Evolutionary conservation across 2,329 filamentous ascomycete genomes (phyloP), one percentile per base, ranked within the genome.

Genomic region (Pyricularia sp.): DNA sequence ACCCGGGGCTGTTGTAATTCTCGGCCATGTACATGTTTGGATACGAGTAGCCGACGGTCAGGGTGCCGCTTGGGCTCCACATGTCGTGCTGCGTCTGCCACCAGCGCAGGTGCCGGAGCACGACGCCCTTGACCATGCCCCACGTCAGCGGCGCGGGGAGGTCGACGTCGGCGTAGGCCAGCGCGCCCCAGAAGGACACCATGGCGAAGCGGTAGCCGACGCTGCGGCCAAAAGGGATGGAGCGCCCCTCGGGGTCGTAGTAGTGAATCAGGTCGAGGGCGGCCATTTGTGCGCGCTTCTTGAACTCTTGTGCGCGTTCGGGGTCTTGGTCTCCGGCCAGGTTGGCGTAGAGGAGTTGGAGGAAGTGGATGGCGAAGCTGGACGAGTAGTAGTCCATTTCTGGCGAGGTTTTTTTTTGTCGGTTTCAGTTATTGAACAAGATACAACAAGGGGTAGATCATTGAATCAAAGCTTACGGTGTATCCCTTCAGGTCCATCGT

Each of bases 361-460:
- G 77, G 69, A 90, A 90, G 69, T 93, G 89, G 65, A 93, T 93
- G 1, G 89, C 90, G 72, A 92, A 93, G 66, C 87, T 90, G 10
- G 88, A 89, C 0, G 88, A 91, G 74, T 93, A 93, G 72, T 93
- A 93, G 73, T 93, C 89, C 86, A 93, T 91, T 74, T 93, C 80
- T 82, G 64, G 10, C 19, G 7, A 3, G n/a, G 40, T 26, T 26
- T 26, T 2, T 26, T 26, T 26, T 40, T 49, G 13, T 49, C 40
- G n/a, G 40, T 40, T 16, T 40, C 33, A 5, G 33, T 40, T 16
- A 8, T 2, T 12, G 3, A 40, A 3, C 33, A 40, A 40, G 5
- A 12, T 12, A 40, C 5, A 16, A 40, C 13, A 40, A 12, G 33
- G 13, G 33, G 2, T 40, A 13, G 33, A 8, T 40, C 12, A 19